Evolutionary conservation across 768 basidiomycete species (phyloP), one percentile per base, ranked within the genome.

Genomic region (Podaxis sp.): DNA sequence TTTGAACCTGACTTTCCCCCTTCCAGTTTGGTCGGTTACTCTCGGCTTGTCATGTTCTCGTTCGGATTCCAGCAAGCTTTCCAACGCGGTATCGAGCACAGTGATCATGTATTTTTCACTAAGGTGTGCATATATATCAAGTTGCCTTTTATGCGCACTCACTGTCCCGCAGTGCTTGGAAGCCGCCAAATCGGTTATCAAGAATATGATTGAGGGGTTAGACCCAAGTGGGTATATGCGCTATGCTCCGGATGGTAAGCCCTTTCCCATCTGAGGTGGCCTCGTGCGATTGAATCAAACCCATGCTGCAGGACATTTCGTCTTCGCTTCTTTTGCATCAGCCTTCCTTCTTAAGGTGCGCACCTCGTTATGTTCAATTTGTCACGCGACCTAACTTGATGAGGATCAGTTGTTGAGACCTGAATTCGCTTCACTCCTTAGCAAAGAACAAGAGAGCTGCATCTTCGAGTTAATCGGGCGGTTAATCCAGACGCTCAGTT

Each of bases 31-130:
- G 87, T 89, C 62, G 84, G 79, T 30, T 93, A 93, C 68, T 89
- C 89, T 39, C 81, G 92, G 15, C 84, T 93, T 11, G 92, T 93
- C 54, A 91, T 93, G 89, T 92, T 84, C 69, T 93, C 92, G 0
- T 93, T 93, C 68, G 91, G 89, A 4, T 93, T 93, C 75, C 91
- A 93, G 66, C 88, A 92, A 67, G 90, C 90, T 1, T 92, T 85
- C 72, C 84, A 87, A 66, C 83, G 88, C 7, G 89, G 90, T 0
- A 81, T 90, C 30, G 79, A 85, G 64, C 73, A 79, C 1, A 81
- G 80, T 1, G 89, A 92, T 71, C 73, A 84, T 17, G 69, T 91
- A 22, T 89, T 89, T 72, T 86, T 92, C 65, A 82, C 78, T 60
- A 88, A 86, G 80, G 91, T 88, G 30, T 15, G 77, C 57, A 39